Evolutionary conservation across 2,329 filamentous ascomycete genomes (phyloP).

Genomic region (Arthroderma sp.): DNA sequence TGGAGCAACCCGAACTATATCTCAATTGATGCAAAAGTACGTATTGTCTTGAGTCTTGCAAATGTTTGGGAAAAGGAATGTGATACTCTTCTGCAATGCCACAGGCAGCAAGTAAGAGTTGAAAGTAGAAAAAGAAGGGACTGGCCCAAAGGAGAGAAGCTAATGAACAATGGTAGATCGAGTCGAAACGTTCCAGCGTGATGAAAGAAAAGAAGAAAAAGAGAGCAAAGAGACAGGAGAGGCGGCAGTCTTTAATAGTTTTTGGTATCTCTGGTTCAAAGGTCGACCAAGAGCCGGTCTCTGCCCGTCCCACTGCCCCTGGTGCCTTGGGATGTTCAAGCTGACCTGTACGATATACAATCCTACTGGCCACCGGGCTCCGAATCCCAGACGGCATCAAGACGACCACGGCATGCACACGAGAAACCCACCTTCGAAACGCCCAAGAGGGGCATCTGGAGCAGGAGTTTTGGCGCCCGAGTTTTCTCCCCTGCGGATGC

Average conservation of each 20-base stretch:
- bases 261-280: background rate
- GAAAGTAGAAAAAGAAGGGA: slow-evolving; percentile 5
- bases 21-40: background rate
- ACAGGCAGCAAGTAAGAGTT: slow-evolving; percentile 4
- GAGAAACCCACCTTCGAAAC: background rate
- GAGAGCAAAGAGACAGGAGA: background rate
- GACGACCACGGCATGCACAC: background rate
- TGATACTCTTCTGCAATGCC: slow-evolving; percentile 1
- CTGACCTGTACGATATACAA: background rate
- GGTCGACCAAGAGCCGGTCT: slow-evolving; percentile 1
- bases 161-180: slow-evolving; percentile 4
- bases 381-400: background rate
- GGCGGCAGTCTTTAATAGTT: background rate
- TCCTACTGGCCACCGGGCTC: background rate
- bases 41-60: background rate
- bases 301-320: slow-evolving; percentile 1
- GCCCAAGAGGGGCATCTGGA: background rate
- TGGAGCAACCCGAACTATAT: background rate
- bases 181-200: slow-evolving; percentile 10
- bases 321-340: background rate
- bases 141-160: slow-evolving; percentile 8
- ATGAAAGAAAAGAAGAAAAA: slow-evolving; percentile 6
- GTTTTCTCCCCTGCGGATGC: background rate
- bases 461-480: slow-evolving; percentile 1
- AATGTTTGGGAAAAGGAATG: background rate